Percentiles rank a stretch among this genome's conserved stretches.
Evolutionary conservation across 805 yeast genomes (phyloP).

Genomic region (Suhomyces sp.): DNA sequence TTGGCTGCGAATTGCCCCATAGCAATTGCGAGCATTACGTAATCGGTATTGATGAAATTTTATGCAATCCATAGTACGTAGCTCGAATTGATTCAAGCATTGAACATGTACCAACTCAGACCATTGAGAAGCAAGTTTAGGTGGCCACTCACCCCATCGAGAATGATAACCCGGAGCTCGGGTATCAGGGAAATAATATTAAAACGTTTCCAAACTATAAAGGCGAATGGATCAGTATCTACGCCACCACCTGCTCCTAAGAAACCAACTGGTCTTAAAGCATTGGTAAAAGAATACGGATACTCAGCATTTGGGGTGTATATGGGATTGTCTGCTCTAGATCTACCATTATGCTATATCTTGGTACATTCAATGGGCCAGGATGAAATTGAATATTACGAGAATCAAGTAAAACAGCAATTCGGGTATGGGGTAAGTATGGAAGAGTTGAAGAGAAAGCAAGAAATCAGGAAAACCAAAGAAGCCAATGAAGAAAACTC

Average conservation of each 20-base stretch:
- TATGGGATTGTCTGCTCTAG: slow-evolving; percentile 65
- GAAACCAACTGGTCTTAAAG: slow-evolving; percentile 51
- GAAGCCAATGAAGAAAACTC: slow-evolving; percentile 17
- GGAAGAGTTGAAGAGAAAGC: slow-evolving; percentile 37
- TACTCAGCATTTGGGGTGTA: slow-evolving; percentile 88
- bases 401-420: slow-evolving; percentile 54
- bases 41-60: background rate
- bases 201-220: slow-evolving; percentile 18
- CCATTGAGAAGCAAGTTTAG: slow-evolving; percentile 9
- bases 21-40: background rate
- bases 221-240: background rate
- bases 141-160: slow-evolving; percentile 1
- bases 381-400: slow-evolving; percentile 68
- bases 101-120: slow-evolving; percentile 5
- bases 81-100: background rate
- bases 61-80: background rate
- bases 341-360: slow-evolving; percentile 78
- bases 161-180: background rate
- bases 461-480: slow-evolving; percentile 30
- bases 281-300: slow-evolving; percentile 80
- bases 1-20: background rate
- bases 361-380: slow-evolving; percentile 86
- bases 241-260: slow-evolving; percentile 10
- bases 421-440: slow-evolving; percentile 61
- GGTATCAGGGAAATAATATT: slow-evolving; percentile 2